Base-by-base conservation (phyloP, 2,329 filamentous ascomycete species). In the Nemania sp. region DNA sequence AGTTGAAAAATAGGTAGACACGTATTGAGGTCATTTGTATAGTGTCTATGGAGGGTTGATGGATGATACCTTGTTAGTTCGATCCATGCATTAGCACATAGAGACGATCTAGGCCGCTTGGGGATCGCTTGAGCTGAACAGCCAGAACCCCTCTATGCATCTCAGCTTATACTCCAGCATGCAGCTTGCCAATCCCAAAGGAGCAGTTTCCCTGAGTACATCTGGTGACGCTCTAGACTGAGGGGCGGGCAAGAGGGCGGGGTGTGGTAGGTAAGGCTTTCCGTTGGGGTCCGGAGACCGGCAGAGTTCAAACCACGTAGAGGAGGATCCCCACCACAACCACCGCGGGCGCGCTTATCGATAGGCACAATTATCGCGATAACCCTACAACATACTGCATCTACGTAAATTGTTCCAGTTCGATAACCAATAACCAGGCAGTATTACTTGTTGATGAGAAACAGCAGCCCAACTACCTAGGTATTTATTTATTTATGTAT, bases 111-210 rank as follows among this genome's bases (percentile, higher is more conserved):
- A 41, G 35, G 20, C 47, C 47, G n/a, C 20, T 24, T 47, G n/a
- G n/a, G n/a, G n/a, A 22, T 22, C 13, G 15, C 29, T 49, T 26
- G 24, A 35, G 22, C 45, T 54, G 35, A 53, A 47, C 35, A 53
- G 5, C 45, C 58, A 27, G n/a, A 26, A 51, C 43, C 20, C 5
- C 41, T 47, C 35, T 22, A 29, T 58, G 54, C 59, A 59, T 63
- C 22, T 58, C 59, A 67, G 54, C 64, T 62, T 43, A 47, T 53
- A 4, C 32, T 41, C 35, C 43, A 32, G 51, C 32, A n/a, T 53
- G 52, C 38, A 53, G 58, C 15, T 20, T 56, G 22, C 24, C 4
- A 51, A 47, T 55, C 41, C 27, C 38, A 41, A 24, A 29, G 38
- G 47, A 56, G 26, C 41, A 52, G 15, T 49, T 11, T 20, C 18